Evolutionary conservation across 225 moss, liverwort and hornwort species (phyloP), one percentile per base, ranked within the genome.

Genomic region (Marchantia polymorpha): DNA sequence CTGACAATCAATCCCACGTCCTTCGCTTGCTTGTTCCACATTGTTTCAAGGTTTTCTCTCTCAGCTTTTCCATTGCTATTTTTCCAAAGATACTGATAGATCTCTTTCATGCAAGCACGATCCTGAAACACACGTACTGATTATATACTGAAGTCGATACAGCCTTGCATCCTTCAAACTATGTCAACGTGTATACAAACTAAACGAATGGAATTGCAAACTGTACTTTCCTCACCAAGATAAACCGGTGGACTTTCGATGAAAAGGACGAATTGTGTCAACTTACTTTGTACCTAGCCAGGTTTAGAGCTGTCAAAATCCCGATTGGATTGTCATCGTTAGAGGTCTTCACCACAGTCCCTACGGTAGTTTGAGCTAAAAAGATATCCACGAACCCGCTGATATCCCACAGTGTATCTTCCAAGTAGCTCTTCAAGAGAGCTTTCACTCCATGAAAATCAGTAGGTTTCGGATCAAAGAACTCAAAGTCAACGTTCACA

Each of bases 391-490:
- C 92, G 81, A 95, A 89, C 22, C 85, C 92, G 81, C 90, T 92
- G 29, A 89, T 79, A 77, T 99, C 93, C 97, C 97, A 99, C 11
- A 64, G 56, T 77, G 83, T 84, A 81, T 91, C 94, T 76, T 93
- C 97, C 78, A 99, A 81, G 75, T 90, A 99, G 1, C 84, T 81
- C 60, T 90, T 88, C 74, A 99, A 82, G 87, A 99, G 79, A 51
- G 93, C 94, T 78, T 95, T 99, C 3, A 89, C 56, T 47, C 93
- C 97, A 85, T 99, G 93, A 61, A 91, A 99, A 84, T 95, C 97
- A 49, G 78, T 86, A 51, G 90, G 89, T 81, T 92, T 99, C 14
- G 97, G 95, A 87, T 99, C 97, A 56, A 93, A 99, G 79, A 93
- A 95, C 59, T 95, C 93, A 20, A 99, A 90, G 77, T 93, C 89